These are phyloP conservation scores for Heritiera littoralis DNA, from an alignment of 345 rosid genomes.

Conservation along the genomic window DNA sequence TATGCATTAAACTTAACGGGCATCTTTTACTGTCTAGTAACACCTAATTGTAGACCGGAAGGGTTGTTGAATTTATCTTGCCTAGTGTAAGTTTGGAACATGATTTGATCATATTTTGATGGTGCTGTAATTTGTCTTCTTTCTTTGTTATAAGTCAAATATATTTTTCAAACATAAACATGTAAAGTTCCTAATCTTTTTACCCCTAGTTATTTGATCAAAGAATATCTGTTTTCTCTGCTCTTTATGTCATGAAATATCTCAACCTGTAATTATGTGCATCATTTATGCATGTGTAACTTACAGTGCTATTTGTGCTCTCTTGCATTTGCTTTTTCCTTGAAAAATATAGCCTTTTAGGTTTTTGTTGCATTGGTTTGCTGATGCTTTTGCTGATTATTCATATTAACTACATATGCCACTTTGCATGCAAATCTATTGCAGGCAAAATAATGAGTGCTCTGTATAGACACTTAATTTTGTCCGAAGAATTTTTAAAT, in stretches of 20 bases:
- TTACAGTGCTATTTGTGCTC: not conserved
- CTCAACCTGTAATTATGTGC: not conserved
- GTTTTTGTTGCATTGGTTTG: not conserved
- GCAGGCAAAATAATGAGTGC: conserved; percentile 45
- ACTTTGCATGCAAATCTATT: conserved; percentile 33
- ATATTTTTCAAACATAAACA: not conserved
- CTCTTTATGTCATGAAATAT: not conserved
- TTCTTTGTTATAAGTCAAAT: not conserved
- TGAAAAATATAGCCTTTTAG: not conserved
- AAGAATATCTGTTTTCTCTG: not conserved
- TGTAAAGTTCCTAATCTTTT: conserved; percentile 5
- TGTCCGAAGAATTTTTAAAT: too few relatives aligned
- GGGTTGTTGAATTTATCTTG: conserved; percentile 38
- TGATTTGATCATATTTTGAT: conserved; percentile 21
- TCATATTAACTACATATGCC: conserved; percentile 5
- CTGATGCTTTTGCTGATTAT: not conserved
- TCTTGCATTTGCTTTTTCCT: not conserved
- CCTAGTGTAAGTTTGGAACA: conserved; percentile 56
- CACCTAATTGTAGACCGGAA: conserved; percentile 42
- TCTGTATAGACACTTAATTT: too few relatives aligned
- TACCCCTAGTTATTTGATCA: not conserved
- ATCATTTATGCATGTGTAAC: not conserved
- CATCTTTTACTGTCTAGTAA: conserved; percentile 63
- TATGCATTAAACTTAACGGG: conserved; percentile 77
- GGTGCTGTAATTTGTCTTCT: not conserved